Evolutionary conservation across 2,329 filamentous ascomycete genomes (phyloP).

Genomic region (Stachybotrys echinatus): DNA sequence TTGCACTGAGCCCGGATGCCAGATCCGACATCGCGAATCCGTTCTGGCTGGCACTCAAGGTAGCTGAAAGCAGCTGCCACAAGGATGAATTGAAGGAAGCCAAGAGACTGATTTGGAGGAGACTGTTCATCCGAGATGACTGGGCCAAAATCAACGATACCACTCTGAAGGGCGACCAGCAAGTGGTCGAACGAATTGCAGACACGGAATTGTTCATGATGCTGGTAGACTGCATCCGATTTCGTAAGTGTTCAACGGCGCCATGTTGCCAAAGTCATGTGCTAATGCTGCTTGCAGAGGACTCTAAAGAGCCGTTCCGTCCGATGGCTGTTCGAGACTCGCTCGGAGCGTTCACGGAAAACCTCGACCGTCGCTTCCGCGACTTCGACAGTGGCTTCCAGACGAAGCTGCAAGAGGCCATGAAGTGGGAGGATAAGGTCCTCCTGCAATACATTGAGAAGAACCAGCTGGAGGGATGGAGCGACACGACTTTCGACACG

Average conservation of each 20-base stretch:
- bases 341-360: constrained; percentile 55
- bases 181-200: constrained; percentile 57
- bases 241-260: constrained; percentile 47
- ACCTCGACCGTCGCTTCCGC: constrained; percentile 55
- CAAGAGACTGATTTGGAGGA: constrained; percentile 72
- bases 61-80: constrained; percentile 48
- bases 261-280: constrained; percentile 1
- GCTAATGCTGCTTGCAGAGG: constrained; percentile 31
- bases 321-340: constrained; percentile 47
- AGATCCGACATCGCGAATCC: constrained; percentile 56
- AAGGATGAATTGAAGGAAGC: constrained; percentile 54
- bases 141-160: constrained; percentile 79
- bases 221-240: constrained; percentile 56
- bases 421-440: constrained; percentile 65
- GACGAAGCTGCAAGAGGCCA: constrained; percentile 63
- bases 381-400: constrained; percentile 58
- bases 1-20: constrained; percentile 42
- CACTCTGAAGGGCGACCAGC: constrained; percentile 64
- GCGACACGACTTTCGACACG: constrained; percentile 29
- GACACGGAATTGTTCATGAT: constrained; percentile 66
- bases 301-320: constrained; percentile 34
- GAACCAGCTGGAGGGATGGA: constrained; percentile 66
- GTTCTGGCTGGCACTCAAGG: constrained; percentile 70
- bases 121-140: constrained; percentile 77
- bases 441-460: constrained; percentile 62